Evolutionary conservation across 805 yeast genomes (phyloP).

Genomic region (Pichia thaimueangensis): DNA sequence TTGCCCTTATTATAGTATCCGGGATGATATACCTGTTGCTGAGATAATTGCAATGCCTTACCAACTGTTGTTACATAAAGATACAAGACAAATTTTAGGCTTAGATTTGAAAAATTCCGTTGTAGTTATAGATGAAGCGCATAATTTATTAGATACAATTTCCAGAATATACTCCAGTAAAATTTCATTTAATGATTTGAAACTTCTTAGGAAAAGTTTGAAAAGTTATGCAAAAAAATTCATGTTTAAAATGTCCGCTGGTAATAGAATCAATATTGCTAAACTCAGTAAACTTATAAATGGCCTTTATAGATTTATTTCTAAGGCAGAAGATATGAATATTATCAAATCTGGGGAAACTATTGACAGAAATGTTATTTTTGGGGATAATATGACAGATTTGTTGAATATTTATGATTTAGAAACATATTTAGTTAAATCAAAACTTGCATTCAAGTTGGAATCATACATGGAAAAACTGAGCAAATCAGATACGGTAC

Average conservation of each 20-base stretch:
- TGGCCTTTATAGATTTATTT: constrained; percentile 44
- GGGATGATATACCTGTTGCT: constrained; percentile 48
- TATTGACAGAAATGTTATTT: constrained; percentile 45
- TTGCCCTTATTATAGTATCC: constrained; percentile 79
- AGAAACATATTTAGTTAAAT: constrained; percentile 52
- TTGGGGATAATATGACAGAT: constrained; percentile 59
- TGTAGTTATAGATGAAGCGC: constrained; percentile 88
- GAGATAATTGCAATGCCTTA: constrained; percentile 85
- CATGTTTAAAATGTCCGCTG: constrained; percentile 55
- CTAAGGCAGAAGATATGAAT: constrained; percentile 22
- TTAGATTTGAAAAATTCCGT: constrained; percentile 57
- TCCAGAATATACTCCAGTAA: constrained; percentile 60
- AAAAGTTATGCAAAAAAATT: constrained; percentile 54
- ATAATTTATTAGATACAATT: constrained; percentile 74
- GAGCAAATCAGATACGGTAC: constrained; percentile 6
- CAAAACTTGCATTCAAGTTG: constrained; percentile 79
- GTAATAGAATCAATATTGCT: constrained; percentile 62
- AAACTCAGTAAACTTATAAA: constrained; percentile 56
- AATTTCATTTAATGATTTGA: constrained; percentile 45
- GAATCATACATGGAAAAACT: constrained; percentile 54
- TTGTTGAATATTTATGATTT: constrained; percentile 62
- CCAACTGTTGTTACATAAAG: constrained; percentile 61
- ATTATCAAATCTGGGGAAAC: constrained; percentile 46
- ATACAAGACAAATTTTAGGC: constrained; percentile 52
- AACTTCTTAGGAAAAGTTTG: constrained; percentile 40